Conservation (phyloP, 345 rosid genomes). For the Acer yangbiense region DNA sequence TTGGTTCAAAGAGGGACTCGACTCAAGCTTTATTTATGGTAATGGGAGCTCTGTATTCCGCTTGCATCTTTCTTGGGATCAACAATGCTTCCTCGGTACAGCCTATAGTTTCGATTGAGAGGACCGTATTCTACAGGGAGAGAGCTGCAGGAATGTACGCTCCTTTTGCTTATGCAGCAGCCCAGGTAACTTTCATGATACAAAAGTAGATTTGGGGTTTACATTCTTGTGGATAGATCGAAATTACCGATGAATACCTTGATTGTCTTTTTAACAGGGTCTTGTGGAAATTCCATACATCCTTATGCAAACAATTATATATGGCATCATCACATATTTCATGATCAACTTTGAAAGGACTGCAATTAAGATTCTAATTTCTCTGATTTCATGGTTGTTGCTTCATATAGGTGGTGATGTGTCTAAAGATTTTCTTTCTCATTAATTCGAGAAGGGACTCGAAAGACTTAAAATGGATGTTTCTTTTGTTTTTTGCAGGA, state of each 20-base stretch:
- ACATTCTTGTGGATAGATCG: neutral
- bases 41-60: conserved; percentile 63
- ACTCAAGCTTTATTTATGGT: conserved; percentile 58
- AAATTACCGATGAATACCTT: neutral
- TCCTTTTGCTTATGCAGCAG: conserved; percentile 54
- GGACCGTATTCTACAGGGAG: conserved; percentile 67
- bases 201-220: neutral
- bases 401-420: neutral
- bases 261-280: conserved; percentile 44
- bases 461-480: neutral
- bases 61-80: conserved; percentile 51
- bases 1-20: conserved; percentile 58
- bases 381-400: neutral
- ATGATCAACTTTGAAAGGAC: conserved; percentile 80
- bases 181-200: conserved; percentile 42
- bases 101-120: conserved; percentile 53
- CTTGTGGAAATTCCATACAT: conserved; percentile 92
- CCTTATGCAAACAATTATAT: conserved; percentile 62
- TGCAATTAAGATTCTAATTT: conserved; percentile 48
- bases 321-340: conserved; percentile 79
- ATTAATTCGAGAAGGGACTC: too few relatives aligned
- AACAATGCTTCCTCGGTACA: conserved; percentile 51
- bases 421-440: too few relatives aligned
- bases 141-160: conserved; percentile 68
- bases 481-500: conserved; percentile 4